A percentile compares a stretch with the other conserved stretches of the same genome.
Evolutionary conservation across 306 rosid species (phyloP).

Genomic region (Gastrolobium villosum): DNA sequence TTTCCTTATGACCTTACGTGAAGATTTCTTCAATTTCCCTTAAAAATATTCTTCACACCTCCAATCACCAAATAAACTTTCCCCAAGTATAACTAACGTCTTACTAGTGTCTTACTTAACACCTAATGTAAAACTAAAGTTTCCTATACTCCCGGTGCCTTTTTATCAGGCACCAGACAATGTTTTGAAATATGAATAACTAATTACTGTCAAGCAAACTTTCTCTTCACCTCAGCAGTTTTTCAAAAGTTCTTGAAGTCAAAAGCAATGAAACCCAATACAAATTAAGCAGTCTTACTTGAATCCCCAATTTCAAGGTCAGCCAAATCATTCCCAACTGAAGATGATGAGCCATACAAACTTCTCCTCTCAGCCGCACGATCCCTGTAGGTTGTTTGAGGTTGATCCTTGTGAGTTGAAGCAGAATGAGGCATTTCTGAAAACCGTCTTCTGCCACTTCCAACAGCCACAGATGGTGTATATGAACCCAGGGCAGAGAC

Average conservation of each 20-base stretch:
- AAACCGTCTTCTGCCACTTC: slow-evolving; percentile 86
- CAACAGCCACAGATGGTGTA: slow-evolving; percentile 64
- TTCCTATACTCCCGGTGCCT: slow-evolving; percentile 21
- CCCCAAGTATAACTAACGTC: background rate
- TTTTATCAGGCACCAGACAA: slow-evolving; percentile 40
- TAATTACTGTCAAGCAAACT: slow-evolving; percentile 34
- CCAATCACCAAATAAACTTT: background rate
- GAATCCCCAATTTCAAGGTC: slow-evolving; percentile 74
- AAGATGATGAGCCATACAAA: slow-evolving; percentile 87
- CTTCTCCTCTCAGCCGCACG: slow-evolving; percentile 98
- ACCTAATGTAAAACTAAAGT: slow-evolving; percentile 38
- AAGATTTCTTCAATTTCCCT: slow-evolving; percentile 31
- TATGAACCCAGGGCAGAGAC: slow-evolving; percentile 88
- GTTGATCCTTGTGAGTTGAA: slow-evolving; percentile 75
- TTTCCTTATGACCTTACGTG: background rate
- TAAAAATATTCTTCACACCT: background rate
- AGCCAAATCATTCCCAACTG: slow-evolving; percentile 68
- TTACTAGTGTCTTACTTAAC: background rate
- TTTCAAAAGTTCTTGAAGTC: slow-evolving; percentile 42
- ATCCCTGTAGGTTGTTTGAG: slow-evolving; percentile 85
- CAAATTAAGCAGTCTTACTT: slow-evolving; percentile 72
- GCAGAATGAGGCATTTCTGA: slow-evolving; percentile 89
- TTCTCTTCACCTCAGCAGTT: slow-evolving; percentile 26
- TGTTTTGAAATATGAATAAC: slow-evolving; percentile 15
- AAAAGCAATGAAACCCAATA: slow-evolving; percentile 38